A percentile compares a stretch with the other conserved stretches of the same genome.
phyloP scores from a whole-genome alignment of 2,329 filamentous ascomycete species.

The Scedosporium dehoogii region DNA sequence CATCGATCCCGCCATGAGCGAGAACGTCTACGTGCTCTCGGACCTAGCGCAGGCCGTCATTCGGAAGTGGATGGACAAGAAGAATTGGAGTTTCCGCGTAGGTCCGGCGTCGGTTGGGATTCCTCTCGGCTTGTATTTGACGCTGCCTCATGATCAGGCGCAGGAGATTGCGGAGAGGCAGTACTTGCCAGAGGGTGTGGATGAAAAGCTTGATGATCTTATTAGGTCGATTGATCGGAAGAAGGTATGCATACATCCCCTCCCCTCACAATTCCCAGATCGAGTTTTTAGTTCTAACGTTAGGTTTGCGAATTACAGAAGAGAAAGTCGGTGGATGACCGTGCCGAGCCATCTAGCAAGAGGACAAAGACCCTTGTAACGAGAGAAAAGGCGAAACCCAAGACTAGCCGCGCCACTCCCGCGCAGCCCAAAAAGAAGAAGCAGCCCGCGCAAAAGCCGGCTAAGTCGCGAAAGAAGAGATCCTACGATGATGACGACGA shows the following conservation, averaged over 20 bases:
- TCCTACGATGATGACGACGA: conserved; percentile 11
- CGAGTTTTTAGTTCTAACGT: neutral
- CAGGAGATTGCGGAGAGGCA: conserved; percentile 80
- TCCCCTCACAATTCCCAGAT: neutral
- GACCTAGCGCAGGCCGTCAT: conserved; percentile 79
- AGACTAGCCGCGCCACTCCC: conserved; percentile 9
- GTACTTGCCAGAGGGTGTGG: conserved; percentile 67
- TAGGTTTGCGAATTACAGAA: conserved; percentile 30
- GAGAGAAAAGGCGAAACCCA: conserved; percentile 21
- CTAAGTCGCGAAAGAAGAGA: conserved; percentile 7
- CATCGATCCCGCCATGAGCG: conserved; percentile 55
- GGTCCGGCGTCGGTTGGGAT: conserved; percentile 74
- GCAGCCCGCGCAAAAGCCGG: conserved; percentile 12
- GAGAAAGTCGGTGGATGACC: conserved; percentile 44
- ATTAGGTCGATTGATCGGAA: conserved; percentile 60
- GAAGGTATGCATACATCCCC: conserved; percentile 36
- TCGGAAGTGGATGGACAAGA: conserved; percentile 75
- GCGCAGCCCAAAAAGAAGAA: conserved; percentile 1
- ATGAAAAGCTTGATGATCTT: conserved; percentile 64
- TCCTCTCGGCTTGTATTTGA: conserved; percentile 67
- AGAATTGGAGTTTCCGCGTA: conserved; percentile 76
- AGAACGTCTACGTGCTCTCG: conserved; percentile 75
- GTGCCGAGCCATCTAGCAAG: conserved; percentile 31
- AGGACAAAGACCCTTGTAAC: conserved; percentile 17
- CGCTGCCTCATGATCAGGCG: conserved; percentile 63